These are phyloP conservation scores for Bacidia rubella DNA, from an alignment of 495 filamentous ascomycete species.

Conservation along the genomic window DNA sequence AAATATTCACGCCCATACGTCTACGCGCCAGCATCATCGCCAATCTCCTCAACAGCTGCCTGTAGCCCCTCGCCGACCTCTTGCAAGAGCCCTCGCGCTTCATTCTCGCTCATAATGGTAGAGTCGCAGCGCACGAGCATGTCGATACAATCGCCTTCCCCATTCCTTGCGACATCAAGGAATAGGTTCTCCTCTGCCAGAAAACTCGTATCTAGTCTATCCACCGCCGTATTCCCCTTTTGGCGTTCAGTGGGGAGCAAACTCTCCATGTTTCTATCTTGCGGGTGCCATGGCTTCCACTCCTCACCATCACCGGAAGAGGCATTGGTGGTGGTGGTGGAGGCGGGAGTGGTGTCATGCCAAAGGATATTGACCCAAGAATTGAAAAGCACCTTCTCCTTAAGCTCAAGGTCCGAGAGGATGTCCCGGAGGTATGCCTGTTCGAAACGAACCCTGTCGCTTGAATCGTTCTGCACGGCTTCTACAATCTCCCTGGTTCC, in stretches of 20 bases:
- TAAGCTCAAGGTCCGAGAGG: conserved; percentile 6
- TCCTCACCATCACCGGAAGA: background rate
- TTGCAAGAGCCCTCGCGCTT: conserved; percentile 16
- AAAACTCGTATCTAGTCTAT: conserved; percentile 18
- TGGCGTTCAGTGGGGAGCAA: conserved; percentile 12
- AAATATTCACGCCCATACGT: too few species aligned
- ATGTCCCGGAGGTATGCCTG: conserved; percentile 23
- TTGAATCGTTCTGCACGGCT: conserved; percentile 19
- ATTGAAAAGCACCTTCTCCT: conserved; percentile 21
- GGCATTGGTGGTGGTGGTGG: background rate
- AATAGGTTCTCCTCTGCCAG: conserved; percentile 21
- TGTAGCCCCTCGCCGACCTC: conserved; percentile 19
- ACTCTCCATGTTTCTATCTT: conserved; percentile 5
- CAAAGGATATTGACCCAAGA: conserved; percentile 27
- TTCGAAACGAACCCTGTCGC: conserved; percentile 22
- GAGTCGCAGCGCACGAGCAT: conserved; percentile 23
- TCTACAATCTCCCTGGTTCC: conserved; percentile 1
- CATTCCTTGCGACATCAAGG: conserved; percentile 21
- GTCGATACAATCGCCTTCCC: conserved; percentile 19
- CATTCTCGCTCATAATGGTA: conserved; percentile 13
- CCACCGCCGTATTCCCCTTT: conserved; percentile 16
- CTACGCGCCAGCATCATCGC: background rate
- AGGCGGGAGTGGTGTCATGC: conserved; percentile 4
- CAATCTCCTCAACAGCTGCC: background rate
- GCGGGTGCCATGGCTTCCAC: conserved; percentile 16